Evolutionary conservation across 176 grass and related monocot species (phyloP), one percentile per base, ranked within the genome.

Genomic region (Tuctoria greenei): DNA sequence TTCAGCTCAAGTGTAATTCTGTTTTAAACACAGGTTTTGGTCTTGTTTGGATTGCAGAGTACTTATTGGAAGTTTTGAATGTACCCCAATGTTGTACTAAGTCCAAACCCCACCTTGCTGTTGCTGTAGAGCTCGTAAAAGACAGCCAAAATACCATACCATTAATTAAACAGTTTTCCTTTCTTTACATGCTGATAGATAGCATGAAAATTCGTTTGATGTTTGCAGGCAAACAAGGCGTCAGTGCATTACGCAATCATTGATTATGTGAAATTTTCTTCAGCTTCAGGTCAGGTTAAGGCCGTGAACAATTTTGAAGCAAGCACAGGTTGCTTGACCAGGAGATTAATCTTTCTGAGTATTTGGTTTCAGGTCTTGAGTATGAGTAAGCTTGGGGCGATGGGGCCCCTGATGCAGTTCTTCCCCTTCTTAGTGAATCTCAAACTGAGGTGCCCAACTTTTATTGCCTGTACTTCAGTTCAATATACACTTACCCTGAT

Each of bases 261-360:
- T 71, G 87, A 96, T 45, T 93, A 96, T 82, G 87, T 96, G 62
- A 96, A 93, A 76, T n/a, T 96, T 96, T 79, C 90, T 96, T 69
- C 93, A 96, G 66, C 93, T 93, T 72, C 93, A 96, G 84, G 93
- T 96, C 64, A 96, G 93, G 87, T 90, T 93, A 86, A 12, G 56
- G 7, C 2, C 38, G 42, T 26, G 20, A n/a, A n/a, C n/a, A n/a
- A n/a, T n/a, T n/a, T n/a, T n/a, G n/a, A n/a, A n/a, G n/a, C n/a
- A n/a, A n/a, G 26, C 25, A 52, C 15, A 45, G 23, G 63, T 74
- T 45, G 9, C 20, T 83, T 84, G 38, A 38, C 17, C 17, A 64
- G 75, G 39, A 28, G 12, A 10, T 39, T 77, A 62, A 42, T 41
- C 28, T 50, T 77, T 21, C 18, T 15, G 13, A 76, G 67, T 73